phyloP scores from a whole-genome alignment of 306 rosid genomes.

The Prunus armeniaca region DNA sequence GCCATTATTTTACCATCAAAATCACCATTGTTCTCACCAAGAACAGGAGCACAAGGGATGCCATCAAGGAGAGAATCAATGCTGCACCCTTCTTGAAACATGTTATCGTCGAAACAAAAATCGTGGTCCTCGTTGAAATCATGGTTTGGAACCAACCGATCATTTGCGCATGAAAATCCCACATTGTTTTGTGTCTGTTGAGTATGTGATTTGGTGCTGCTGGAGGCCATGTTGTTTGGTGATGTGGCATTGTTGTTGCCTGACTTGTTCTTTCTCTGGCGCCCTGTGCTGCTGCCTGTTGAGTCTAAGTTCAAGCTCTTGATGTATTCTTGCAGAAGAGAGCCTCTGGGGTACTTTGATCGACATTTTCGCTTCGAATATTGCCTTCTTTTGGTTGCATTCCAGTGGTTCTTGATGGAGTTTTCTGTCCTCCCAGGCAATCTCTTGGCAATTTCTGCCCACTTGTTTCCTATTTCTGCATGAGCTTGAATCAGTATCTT shows the following conservation, averaged over 20 bases:
- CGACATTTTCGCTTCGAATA: conserved; percentile 80
- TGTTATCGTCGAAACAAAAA: conserved; percentile 53
- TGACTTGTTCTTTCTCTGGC: conserved; percentile 34
- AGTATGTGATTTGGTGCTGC: background rate
- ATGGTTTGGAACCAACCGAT: conserved; percentile 38
- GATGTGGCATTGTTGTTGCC: conserved; percentile 8
- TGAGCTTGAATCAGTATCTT: conserved; percentile 68
- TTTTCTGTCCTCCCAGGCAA: conserved; percentile 90
- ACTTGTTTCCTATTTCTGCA: conserved; percentile 82
- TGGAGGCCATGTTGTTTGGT: conserved; percentile 7
- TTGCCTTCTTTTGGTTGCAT: conserved; percentile 92
- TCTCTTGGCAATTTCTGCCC: conserved; percentile 96
- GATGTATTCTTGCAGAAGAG: conserved; percentile 81
- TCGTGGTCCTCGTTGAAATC: conserved; percentile 50
- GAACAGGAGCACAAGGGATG: conserved; percentile 37
- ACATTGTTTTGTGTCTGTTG: conserved; percentile 18
- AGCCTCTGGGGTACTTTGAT: conserved; percentile 63
- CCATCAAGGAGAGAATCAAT: conserved; percentile 67
- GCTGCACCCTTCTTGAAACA: conserved; percentile 57
- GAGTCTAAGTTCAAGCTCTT: conserved; percentile 71
- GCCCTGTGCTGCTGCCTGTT: conserved; percentile 23
- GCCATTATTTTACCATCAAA: conserved; percentile 9
- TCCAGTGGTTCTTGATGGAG: conserved; percentile 97
- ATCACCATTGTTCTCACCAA: conserved; percentile 20
- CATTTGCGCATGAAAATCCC: conserved; percentile 22